Evolutionary conservation across 345 rosid genomes (phyloP).

Genomic region (Melastoma malabathricum): DNA sequence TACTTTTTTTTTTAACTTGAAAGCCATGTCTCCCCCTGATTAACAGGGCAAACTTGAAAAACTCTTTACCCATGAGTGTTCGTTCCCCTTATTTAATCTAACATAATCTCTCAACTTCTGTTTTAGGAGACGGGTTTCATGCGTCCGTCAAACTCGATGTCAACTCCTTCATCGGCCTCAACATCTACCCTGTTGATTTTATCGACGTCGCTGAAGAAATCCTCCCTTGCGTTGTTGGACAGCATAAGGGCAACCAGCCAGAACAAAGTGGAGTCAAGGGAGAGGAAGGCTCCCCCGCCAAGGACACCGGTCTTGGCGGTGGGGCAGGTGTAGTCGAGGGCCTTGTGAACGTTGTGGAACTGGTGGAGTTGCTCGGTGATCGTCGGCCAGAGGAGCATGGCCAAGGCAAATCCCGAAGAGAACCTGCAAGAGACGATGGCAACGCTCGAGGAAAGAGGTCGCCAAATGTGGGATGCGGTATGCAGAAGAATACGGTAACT

Average conservation of each 20-base stretch:
- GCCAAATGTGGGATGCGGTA: background rate
- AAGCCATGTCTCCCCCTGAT: too few species aligned
- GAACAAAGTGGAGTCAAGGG: constrained; percentile 64
- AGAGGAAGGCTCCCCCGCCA: constrained; percentile 75
- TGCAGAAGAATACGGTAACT: constrained; percentile 8
- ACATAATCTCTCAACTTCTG: too few species aligned
- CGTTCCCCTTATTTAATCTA: too few species aligned
- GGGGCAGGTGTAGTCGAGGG: constrained; percentile 39
- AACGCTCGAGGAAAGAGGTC: background rate
- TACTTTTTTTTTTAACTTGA: too few species aligned
- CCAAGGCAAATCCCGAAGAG: constrained; percentile 38
- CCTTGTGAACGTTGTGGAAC: constrained; percentile 40
- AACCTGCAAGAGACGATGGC: constrained; percentile 21
- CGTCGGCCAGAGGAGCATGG: constrained; percentile 66
- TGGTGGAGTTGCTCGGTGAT: constrained; percentile 61
- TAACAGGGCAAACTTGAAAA: too few species aligned
- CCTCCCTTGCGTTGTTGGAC: constrained; percentile 71
- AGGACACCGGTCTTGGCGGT: constrained; percentile 79
- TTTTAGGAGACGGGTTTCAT: too few species aligned
- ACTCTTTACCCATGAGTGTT: too few species aligned
- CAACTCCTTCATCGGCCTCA: background rate
- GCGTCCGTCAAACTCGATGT: too few species aligned
- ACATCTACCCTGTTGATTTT: constrained; percentile 9
- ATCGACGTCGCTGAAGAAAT: constrained; percentile 51
- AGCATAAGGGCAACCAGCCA: constrained; percentile 75